Evolutionary conservation across 176 grass and related monocot species (phyloP), one percentile per base, ranked within the genome.

Genomic region (Coix lacrymajobi): DNA sequence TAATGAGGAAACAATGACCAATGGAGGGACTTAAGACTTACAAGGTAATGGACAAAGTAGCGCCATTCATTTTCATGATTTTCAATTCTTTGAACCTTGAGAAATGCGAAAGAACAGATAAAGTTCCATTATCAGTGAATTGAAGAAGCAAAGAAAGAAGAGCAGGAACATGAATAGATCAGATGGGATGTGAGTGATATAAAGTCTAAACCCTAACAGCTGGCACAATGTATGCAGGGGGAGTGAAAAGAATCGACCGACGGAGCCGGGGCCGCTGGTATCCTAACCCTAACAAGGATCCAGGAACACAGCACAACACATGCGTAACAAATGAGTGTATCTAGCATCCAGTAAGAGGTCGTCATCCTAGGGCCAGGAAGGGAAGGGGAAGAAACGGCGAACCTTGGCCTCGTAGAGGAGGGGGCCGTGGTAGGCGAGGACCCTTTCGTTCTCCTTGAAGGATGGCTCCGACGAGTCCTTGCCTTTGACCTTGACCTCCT

Each of bases 381-480:
- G 14, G 69, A 72, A 46, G 28, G 39, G 26, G 4, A 46, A 48
- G 24, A 9, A 5, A 20, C 43, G 16, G 43, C 46, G 30, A 36
- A 97, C 94, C 96, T 98, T 98, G 75, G 96, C 92, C 83, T 98
- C 96, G 85, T 98, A 98, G 86, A 98, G 92, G 88, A 85, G 87
- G 22, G 92, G 96, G 5, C 96, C 93, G 64, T 95, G 96, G 82
- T 95, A 98, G 30, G 96, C 93, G 62, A 98, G 91, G 75, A 98
- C 93, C 85, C 83, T 95, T 54, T 98, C 91, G 56, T 93, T 93
- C 79, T 98, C 96, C 36, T 74, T 73, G 89, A 98, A 98, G 40
- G 75, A 75, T 4, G 29, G 63, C 69, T 60, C 44, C 67, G 89
- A 15, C 66, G 80, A 62, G 66, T 57, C 83, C 80, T 14, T 81